A percentile compares a stretch with the other conserved stretches of the same genome.
Evolutionary conservation across 306 rosid genomes (phyloP).

Genomic region (Citrullus amarus): DNA sequence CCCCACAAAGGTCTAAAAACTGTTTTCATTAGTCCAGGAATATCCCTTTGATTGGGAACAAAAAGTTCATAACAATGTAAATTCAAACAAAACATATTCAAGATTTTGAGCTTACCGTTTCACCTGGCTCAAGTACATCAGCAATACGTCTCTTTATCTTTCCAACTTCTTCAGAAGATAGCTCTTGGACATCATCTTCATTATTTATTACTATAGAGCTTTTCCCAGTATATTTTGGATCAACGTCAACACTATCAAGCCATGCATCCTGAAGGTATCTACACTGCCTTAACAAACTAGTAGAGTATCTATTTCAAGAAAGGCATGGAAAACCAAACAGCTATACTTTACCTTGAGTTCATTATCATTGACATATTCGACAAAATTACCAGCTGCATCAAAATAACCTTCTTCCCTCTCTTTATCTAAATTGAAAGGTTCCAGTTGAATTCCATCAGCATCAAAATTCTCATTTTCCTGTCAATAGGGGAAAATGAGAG

Average conservation of each 20-base stretch:
- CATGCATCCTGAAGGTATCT: constrained; percentile 63
- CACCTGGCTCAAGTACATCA: constrained; percentile 62
- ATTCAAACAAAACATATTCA: neutral
- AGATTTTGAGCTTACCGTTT: constrained; percentile 35
- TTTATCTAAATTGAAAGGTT: constrained; percentile 75
- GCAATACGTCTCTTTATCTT: constrained; percentile 81
- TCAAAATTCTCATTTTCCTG: constrained; percentile 30
- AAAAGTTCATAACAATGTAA: neutral
- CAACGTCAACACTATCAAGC: constrained; percentile 78
- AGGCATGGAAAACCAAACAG: neutral
- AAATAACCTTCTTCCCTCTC: constrained; percentile 96
- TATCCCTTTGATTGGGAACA: no score
- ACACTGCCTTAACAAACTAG: constrained; percentile 6
- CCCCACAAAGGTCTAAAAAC: no score
- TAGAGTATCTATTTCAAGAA: neutral
- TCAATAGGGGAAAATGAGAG: neutral
- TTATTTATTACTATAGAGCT: constrained; percentile 16
- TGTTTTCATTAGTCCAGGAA: no score
- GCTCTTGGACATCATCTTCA: constrained; percentile 42
- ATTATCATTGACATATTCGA: constrained; percentile 59
- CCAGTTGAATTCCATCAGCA: constrained; percentile 76
- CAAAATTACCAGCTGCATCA: constrained; percentile 68
- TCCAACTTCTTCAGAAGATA: constrained; percentile 54
- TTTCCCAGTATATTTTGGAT: constrained; percentile 53
- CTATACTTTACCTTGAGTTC: constrained; percentile 29